Evolutionary conservation across 2,329 filamentous ascomycete genomes (phyloP).

Genomic region (Amesomyces nigricolor): DNA sequence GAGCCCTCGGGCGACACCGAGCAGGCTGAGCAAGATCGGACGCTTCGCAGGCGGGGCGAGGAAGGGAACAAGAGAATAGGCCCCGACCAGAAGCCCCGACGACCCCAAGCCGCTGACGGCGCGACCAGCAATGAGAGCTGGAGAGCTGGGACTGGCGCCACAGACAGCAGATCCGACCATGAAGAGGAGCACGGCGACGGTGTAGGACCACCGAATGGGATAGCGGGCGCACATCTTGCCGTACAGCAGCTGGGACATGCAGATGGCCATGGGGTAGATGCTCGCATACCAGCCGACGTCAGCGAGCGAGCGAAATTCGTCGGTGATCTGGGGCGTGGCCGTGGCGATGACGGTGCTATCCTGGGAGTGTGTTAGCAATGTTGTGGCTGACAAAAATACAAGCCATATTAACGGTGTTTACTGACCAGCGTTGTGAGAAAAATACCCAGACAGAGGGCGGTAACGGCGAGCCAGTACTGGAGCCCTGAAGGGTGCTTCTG

Average conservation of each 20-base stretch:
- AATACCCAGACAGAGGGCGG: no score
- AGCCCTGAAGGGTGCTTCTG: no score
- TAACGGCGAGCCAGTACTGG: no score
- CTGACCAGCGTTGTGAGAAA: no score
- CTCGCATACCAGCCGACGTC: conserved; percentile 20
- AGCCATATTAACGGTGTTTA: no score
- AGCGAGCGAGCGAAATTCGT: conserved; percentile 17
- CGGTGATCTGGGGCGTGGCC: conserved; percentile 10
- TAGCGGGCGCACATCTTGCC: conserved; percentile 33
- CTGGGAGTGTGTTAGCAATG: no score
- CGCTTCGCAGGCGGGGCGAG: not conserved
- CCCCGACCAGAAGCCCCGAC: conserved; percentile 30
- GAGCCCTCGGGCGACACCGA: not conserved
- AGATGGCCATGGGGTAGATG: conserved; percentile 24
- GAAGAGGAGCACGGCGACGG: conserved; percentile 27
- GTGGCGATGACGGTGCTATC: not conserved
- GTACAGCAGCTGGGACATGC: conserved; percentile 30
- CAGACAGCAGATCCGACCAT: conserved; percentile 34
- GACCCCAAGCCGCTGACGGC: conserved; percentile 33
- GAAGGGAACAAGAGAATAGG: not conserved
- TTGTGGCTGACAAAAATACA: no score
- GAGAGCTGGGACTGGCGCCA: conserved; percentile 30
- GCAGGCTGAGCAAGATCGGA: not conserved
- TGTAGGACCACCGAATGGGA: conserved; percentile 24
- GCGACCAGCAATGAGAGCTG: conserved; percentile 32